Percentiles rank a stretch among this genome's conserved stretches.
phyloP scores from a whole-genome alignment of 345 rosid genomes.

The Corymbia maculata region DNA sequence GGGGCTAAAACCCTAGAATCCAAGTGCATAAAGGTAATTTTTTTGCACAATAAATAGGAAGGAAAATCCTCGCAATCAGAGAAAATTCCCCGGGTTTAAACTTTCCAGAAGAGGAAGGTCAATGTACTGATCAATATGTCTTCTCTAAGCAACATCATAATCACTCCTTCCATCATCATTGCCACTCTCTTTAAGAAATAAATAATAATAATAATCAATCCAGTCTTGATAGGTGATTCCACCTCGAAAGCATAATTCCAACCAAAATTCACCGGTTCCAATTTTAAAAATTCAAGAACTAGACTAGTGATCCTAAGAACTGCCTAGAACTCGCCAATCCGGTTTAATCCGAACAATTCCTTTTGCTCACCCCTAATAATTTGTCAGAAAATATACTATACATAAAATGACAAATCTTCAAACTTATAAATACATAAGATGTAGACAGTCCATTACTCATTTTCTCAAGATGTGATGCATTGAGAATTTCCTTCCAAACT shows the following conservation, averaged over 20 bases:
- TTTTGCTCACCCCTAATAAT: not conserved
- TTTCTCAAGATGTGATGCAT: not conserved
- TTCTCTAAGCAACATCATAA: accelerated
- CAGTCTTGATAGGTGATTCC: accelerated
- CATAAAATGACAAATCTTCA: not conserved
- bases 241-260: accelerated
- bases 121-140: not conserved
- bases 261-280: too few relatives aligned
- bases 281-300: accelerated
- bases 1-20: not conserved
- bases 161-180: not conserved
- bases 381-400: not conserved
- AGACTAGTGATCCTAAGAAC: accelerated
- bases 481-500: not conserved
- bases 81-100: not conserved
- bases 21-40: not conserved
- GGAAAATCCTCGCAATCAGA: not conserved
- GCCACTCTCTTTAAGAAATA: too few relatives aligned
- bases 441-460: not conserved
- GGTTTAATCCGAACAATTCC: accelerated
- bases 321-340: too few relatives aligned
- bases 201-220: too few relatives aligned
- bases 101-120: not conserved
- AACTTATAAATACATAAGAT: not conserved
- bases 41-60: not conserved